Evolutionary conservation across 2,329 filamentous ascomycete genomes (phyloP).

Genomic region (Microcyclospora pomicola): DNA sequence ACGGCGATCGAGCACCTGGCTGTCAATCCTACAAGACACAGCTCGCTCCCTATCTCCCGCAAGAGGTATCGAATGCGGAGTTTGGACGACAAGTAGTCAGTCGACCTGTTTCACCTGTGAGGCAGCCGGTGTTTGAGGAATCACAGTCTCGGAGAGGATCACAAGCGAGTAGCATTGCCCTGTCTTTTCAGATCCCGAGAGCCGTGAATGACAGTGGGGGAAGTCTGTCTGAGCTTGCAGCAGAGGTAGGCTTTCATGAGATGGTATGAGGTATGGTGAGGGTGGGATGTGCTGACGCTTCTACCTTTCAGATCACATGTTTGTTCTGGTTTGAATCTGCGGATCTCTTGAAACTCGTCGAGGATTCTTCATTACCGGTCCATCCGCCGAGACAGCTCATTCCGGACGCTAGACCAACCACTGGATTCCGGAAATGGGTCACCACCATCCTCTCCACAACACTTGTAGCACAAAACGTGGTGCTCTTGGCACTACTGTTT

Average conservation of each 20-base stretch:
- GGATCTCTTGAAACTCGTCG: constrained; percentile 61
- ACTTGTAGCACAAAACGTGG: constrained; percentile 91
- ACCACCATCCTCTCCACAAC: constrained; percentile 81
- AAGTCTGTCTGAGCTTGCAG: constrained; percentile 68
- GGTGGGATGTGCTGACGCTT: constrained; percentile 3
- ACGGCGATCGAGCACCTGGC: constrained; percentile 10
- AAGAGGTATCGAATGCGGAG: constrained; percentile 6
- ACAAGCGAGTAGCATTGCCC: constrained; percentile 28
- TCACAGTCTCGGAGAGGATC: constrained; percentile 10
- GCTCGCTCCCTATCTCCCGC: constrained; percentile 8
- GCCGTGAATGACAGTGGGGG: constrained; percentile 65
- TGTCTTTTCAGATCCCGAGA: constrained; percentile 54
- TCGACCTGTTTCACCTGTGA: constrained; percentile 10
- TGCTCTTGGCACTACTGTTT: constrained; percentile 78
- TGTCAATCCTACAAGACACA: constrained; percentile 12
- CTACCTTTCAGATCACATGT: constrained; percentile 60
- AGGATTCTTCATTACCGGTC: constrained; percentile 31
- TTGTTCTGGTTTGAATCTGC: constrained; percentile 95
- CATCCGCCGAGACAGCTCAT: constrained; percentile 41
- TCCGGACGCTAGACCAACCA: constrained; percentile 59
- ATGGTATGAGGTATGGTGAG: constrained; percentile 7
- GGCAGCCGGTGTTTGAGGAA: constrained; percentile 7
- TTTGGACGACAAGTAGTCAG: constrained; percentile 6
- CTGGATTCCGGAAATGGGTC: constrained; percentile 87
- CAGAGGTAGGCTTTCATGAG: constrained; percentile 45